Evolutionary conservation across 345 rosid species (phyloP).

Genomic region (Citrus maxima): DNA sequence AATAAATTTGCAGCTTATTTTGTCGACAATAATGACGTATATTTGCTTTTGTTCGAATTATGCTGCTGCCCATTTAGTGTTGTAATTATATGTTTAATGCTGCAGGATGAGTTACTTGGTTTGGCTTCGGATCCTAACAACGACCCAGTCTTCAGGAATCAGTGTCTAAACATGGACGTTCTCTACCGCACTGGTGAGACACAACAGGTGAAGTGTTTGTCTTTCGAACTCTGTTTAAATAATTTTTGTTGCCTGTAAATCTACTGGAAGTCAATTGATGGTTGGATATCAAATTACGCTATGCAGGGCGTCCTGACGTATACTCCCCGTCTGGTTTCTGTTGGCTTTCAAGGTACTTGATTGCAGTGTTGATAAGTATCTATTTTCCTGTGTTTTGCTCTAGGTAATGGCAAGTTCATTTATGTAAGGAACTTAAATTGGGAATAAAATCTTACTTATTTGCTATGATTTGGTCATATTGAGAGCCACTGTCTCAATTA

Average conservation of each 20-base stretch:
- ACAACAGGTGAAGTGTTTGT: constrained; percentile 40
- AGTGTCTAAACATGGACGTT: constrained; percentile 62
- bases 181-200: constrained; percentile 85
- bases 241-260: not conserved
- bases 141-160: constrained; percentile 63
- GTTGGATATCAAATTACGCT: not conserved
- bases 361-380: not conserved
- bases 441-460: not conserved
- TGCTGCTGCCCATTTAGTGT: not conserved
- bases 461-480: not conserved
- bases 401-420: not conserved
- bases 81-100: not conserved
- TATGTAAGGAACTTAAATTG: too few relatives aligned
- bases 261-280: not conserved
- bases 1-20: not conserved
- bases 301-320: constrained; percentile 69
- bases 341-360: constrained; percentile 70
- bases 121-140: constrained; percentile 64
- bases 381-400: not conserved
- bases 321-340: constrained; percentile 80
- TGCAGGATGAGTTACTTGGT: constrained; percentile 91
- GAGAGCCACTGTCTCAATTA: not conserved
- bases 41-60: not conserved
- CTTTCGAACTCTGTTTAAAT: not conserved
- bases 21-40: not conserved